These are phyloP conservation scores for Epithemia pelagica DNA, from an alignment of 108 stramenopile genomes.

Conservation along the genomic window DNA sequence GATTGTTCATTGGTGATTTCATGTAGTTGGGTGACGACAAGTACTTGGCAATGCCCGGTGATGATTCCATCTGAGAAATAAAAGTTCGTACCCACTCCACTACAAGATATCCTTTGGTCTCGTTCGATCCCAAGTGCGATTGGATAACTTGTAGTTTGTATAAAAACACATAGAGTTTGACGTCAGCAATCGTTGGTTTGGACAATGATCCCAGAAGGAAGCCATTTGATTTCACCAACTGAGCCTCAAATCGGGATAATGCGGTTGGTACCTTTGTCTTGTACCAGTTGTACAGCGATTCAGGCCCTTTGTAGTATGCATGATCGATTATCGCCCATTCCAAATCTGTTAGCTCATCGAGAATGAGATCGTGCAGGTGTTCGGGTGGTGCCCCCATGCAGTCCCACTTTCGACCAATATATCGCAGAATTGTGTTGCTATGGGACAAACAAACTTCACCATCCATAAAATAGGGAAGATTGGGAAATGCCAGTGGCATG, in stretches of 20 bases:
- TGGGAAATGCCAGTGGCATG: conserved; percentile 13
- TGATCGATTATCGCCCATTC: conserved; percentile 7
- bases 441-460: conserved; percentile 11
- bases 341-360: conserved; percentile 18
- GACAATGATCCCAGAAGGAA: conserved; percentile 13
- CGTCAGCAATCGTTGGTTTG: conserved; percentile 11
- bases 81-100: conserved; percentile 8
- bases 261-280: not conserved
- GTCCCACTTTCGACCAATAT: conserved; percentile 17
- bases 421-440: conserved; percentile 18
- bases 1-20: conserved; percentile 15
- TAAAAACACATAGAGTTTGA: conserved; percentile 23
- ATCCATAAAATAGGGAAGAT: conserved; percentile 22
- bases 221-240: not conserved
- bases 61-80: conserved; percentile 11
- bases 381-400: conserved; percentile 9
- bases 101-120: conserved; percentile 4
- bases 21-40: conserved; percentile 12
- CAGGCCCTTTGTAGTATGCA: conserved; percentile 6
- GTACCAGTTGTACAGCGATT: conserved; percentile 13
- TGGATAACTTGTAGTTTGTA: conserved; percentile 11
- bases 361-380: conserved; percentile 10
- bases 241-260: not conserved
- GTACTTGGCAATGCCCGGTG: conserved; percentile 14
- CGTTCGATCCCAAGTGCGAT: conserved; percentile 9